phyloP scores from a whole-genome alignment of 2,329 filamentous ascomycete species.

The Magnaporthiopsis rhizophila region DNA sequence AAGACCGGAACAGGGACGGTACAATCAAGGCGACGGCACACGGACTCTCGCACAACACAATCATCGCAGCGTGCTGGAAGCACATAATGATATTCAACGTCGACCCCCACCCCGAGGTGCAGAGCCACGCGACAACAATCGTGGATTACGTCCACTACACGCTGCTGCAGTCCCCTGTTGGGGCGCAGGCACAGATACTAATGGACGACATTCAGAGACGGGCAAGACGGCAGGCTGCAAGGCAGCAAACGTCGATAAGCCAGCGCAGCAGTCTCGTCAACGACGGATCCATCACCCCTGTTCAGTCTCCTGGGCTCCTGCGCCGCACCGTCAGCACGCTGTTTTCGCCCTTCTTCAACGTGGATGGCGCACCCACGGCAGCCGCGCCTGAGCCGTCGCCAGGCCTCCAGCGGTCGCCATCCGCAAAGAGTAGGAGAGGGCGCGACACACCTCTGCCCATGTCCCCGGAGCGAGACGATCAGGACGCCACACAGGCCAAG shows the following conservation, averaged over 20 bases:
- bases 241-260: constrained; percentile 30
- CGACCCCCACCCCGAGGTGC: constrained; percentile 90
- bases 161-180: constrained; percentile 70
- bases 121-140: constrained; percentile 74
- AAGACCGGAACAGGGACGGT: constrained; percentile 48
- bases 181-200: constrained; percentile 58
- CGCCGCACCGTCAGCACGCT: constrained; percentile 57
- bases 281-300: constrained; percentile 29
- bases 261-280: constrained; percentile 34
- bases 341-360: constrained; percentile 48
- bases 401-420: constrained; percentile 26
- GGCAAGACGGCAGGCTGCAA: constrained; percentile 37
- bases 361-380: constrained; percentile 28
- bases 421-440: constrained; percentile 29
- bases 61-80: constrained; percentile 92
- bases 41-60: constrained; percentile 72
- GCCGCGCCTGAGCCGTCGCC: constrained; percentile 25
- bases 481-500: constrained; percentile 53
- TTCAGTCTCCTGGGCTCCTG: constrained; percentile 49
- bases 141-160: constrained; percentile 78
- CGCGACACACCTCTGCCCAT: constrained; percentile 35
- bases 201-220: constrained; percentile 64
- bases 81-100: constrained; percentile 84
- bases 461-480: constrained; percentile 67
- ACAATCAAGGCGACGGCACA: constrained; percentile 48